phyloP scores from a whole-genome alignment of 2,329 filamentous ascomycete species.

The Neodidymelliopsis sp. region DNA sequence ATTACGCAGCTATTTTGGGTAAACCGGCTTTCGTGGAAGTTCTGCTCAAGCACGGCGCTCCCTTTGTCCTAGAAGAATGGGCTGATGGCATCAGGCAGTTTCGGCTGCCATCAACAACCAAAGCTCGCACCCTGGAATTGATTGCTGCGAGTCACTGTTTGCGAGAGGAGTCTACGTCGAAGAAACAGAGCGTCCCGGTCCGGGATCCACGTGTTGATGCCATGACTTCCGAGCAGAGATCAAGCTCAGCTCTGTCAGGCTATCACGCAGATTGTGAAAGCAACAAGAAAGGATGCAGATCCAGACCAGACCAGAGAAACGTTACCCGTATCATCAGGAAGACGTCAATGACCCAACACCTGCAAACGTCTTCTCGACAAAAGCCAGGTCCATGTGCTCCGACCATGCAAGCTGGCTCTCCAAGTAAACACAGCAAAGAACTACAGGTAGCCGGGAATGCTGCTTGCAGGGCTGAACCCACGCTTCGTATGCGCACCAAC shows the following conservation, averaged over 20 bases:
- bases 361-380: neutral
- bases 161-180: neutral
- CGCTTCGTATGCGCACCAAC: too few species aligned
- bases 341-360: neutral
- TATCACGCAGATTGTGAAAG: slow-evolving; percentile 10
- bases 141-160: neutral
- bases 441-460: too few species aligned
- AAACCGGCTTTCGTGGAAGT: slow-evolving; percentile 37
- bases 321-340: too few species aligned
- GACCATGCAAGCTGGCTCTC: neutral
- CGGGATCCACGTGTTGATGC: neutral
- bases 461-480: too few species aligned
- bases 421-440: slow-evolving; percentile 3
- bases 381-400: neutral
- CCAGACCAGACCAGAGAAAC: neutral
- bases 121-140: neutral
- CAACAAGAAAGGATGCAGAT: neutral
- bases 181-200: neutral
- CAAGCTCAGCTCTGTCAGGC: slow-evolving; percentile 5
- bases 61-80: slow-evolving; percentile 40
- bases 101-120: neutral
- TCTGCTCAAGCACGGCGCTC: slow-evolving; percentile 38
- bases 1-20: slow-evolving; percentile 36
- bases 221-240: neutral
- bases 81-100: slow-evolving; percentile 18